Conservation (phyloP, 148 eudicot genomes). For the Vaccinium vitisidaea region DNA sequence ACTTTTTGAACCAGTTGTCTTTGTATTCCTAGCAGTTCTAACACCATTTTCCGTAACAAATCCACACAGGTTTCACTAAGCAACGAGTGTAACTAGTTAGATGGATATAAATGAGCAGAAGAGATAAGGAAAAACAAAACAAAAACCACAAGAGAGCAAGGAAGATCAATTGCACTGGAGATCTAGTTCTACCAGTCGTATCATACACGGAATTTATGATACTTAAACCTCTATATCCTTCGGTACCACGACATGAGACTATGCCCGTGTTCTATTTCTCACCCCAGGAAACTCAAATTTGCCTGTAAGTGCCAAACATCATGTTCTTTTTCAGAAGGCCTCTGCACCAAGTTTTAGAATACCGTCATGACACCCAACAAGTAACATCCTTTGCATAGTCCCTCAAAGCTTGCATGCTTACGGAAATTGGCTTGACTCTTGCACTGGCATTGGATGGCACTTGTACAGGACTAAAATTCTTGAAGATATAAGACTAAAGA, state of each 20-base stretch:
- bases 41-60: too few relatives aligned
- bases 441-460: background rate
- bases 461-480: background rate
- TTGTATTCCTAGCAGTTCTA: too few relatives aligned
- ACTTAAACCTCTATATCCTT: background rate
- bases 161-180: too few relatives aligned
- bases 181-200: too few relatives aligned
- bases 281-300: background rate
- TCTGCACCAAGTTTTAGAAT: background rate
- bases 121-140: too few relatives aligned
- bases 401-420: background rate
- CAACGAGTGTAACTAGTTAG: too few relatives aligned
- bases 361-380: background rate
- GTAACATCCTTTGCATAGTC: background rate
- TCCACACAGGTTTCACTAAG: too few relatives aligned
- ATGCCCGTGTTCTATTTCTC: background rate
- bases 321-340: background rate
- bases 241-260: background rate
- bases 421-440: background rate
- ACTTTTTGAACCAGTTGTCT: too few relatives aligned
- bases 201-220: too few relatives aligned
- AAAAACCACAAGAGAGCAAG: too few relatives aligned
- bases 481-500: too few relatives aligned
- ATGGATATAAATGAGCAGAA: too few relatives aligned
- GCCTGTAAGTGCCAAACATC: background rate